Evolutionary conservation across 2,329 filamentous ascomycete genomes (phyloP).

Genomic region (Colletotrichum zoysiae): DNA sequence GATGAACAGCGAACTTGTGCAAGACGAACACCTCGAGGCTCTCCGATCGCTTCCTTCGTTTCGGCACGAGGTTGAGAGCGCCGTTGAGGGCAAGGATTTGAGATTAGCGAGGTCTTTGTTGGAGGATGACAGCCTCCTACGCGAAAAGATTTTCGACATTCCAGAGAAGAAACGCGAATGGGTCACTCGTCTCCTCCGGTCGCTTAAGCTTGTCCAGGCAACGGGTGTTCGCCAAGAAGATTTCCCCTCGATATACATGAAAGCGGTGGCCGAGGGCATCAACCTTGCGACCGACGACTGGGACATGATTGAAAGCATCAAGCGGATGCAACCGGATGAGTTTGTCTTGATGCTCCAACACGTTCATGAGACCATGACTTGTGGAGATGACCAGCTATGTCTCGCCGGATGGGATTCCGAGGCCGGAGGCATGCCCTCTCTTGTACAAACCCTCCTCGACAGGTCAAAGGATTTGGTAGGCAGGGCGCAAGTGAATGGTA

Average conservation of each 20-base stretch:
- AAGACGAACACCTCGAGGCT: constrained; percentile 74
- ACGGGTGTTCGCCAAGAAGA: constrained; percentile 52
- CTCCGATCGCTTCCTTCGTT: constrained; percentile 79
- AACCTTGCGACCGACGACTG: constrained; percentile 62
- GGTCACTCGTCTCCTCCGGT: constrained; percentile 61
- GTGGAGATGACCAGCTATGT: constrained; percentile 54
- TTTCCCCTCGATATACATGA: constrained; percentile 71
- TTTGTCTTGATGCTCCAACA: constrained; percentile 57
- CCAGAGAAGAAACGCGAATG: constrained; percentile 51
- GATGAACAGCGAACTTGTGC: constrained; percentile 53
- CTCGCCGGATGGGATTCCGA: constrained; percentile 51
- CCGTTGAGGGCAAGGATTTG: constrained; percentile 58
- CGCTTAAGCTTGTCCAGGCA: constrained; percentile 60
- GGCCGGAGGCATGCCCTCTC: constrained; percentile 48
- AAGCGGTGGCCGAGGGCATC: constrained; percentile 70
- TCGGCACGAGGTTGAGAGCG: constrained; percentile 63
- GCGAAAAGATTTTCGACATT: constrained; percentile 54
- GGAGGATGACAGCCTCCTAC: constrained; percentile 69
- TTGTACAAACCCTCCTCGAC: constrained; percentile 57
- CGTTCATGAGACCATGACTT: constrained; percentile 53
- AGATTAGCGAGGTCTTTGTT: constrained; percentile 66
- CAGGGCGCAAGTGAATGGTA: constrained; percentile 58
- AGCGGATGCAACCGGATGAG: constrained; percentile 69
- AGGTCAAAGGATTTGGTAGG: constrained; percentile 62
- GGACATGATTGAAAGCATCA: constrained; percentile 68